Evolutionary conservation across 1,139 yeast species (phyloP), one percentile per base, ranked within the genome.

Genomic region (Candida sanyaensis): DNA sequence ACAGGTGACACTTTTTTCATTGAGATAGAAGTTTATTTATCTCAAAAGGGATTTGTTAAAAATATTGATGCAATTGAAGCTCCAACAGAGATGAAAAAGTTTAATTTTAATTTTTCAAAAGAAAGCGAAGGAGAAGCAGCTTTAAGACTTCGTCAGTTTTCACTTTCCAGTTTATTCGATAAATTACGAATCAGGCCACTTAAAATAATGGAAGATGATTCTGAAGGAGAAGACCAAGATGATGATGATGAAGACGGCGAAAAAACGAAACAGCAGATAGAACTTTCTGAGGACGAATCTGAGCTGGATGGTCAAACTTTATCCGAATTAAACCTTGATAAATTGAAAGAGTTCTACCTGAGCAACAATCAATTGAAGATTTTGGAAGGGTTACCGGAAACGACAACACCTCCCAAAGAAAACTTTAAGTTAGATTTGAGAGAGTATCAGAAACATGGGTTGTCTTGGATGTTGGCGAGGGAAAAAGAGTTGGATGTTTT

Each of bases 401-500:
- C 84, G 0, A 80, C 82, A 5, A 55, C 50, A 4, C 96, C 96
- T 0, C 79, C 86, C 0, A 48, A 53, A 1, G 68, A 67, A 5
- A 75, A 84, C 28, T 88, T 90, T 57, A 70, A 70, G 6, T 55
- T 89, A 48, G 68, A 68, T 1, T 67, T 91, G 45, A 70, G 96
- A 47, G 77, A 80, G 1, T 91, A 91, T 61, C 97, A 91, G 64
- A 81, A 78, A 52, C 88, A 85, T 55, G 96, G 96, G 0, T 66
- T 89, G 28, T 80, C 90, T 3, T 89, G 96, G 96, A 84, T 89
- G 91, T 65, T 88, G 8, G 78, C 78, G 10, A 63, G 88, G 51
- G 90, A 86, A 59, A 75, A 78, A 46, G 86, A 84, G 54, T 67
- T 75, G 32, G 73, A 65, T 4, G 51, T 64, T 6, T 64, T 80